Evolutionary conservation across 1,284 basidiomycete genomes (phyloP), one percentile per base, ranked within the genome.

Genomic region (Vanrija humicola): DNA sequence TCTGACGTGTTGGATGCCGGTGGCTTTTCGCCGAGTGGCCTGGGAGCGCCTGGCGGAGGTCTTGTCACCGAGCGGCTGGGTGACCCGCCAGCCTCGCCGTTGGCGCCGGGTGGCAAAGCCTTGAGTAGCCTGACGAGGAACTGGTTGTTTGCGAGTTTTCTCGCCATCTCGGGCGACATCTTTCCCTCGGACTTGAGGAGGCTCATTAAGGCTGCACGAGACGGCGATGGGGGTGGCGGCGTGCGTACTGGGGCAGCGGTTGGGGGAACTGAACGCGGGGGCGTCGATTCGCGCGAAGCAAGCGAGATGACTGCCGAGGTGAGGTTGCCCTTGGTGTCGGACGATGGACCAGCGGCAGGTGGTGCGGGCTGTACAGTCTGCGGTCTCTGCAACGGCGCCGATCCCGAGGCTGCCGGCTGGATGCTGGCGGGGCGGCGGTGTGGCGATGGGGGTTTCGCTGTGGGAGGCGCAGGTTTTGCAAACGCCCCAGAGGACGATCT

Each of bases 181-280:
- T 66, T 68, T 8, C 66, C 70, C 48, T 75, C 71, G 5, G 59
- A 56, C 19, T 66, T 64, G 29, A 75, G 61, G 4, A 75, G 56
- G 10, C 65, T 66, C 25, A 68, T 64, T 23, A 75, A 65, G 15
- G 63, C 61, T 3, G 64, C 61, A 16, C 71, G 59, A 5, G 69
- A 65, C 1, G 73, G 73, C 8, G 73, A 73, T 3, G 71, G 70
- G 14, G 70, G 70, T 1, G 71, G 71, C 12, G 72, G 72, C 0
- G 73, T 73, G 38, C 50, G 43, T 5, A 51, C 53, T 38, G 42
- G 5, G 9, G 49, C 3, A 28, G 5, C 10, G 19, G 21, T 5
- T 23, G 42, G 14, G n/a, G 34, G 23, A 42, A 8, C 45, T 53
- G 50, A 29, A 1, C 48, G 48, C 21, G 48, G 42, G n/a, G 48